These are phyloP conservation scores for Sugiyamaella smithiae DNA, from an alignment of 805 yeast genomes.

Conservation along the genomic window DNA sequence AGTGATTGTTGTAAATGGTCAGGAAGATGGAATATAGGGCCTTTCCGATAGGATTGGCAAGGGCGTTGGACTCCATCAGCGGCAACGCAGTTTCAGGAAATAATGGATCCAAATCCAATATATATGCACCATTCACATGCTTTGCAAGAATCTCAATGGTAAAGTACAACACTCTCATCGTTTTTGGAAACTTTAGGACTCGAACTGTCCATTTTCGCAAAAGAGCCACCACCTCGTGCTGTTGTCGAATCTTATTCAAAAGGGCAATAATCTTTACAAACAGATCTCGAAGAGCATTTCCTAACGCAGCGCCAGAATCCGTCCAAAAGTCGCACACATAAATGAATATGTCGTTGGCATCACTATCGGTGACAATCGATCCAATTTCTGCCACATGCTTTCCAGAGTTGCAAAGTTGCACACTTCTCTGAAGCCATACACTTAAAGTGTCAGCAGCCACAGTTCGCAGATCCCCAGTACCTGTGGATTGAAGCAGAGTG, in stretches of 20 bases:
- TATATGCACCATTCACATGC: constrained; percentile 42
- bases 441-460: constrained; percentile 57
- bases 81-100: constrained; percentile 49
- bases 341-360: constrained; percentile 27
- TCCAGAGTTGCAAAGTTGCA: constrained; percentile 36
- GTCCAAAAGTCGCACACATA: constrained; percentile 68
- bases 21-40: constrained; percentile 23
- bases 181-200: constrained; percentile 44
- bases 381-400: constrained; percentile 20
- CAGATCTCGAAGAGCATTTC: constrained; percentile 64
- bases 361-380: constrained; percentile 19
- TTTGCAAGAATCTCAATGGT: constrained; percentile 55
- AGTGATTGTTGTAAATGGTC: constrained; percentile 3
- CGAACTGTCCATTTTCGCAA: constrained; percentile 44
- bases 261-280: constrained; percentile 52
- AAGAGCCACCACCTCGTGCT: constrained; percentile 17
- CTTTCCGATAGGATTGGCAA: constrained; percentile 53
- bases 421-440: constrained; percentile 60
- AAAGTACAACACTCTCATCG: constrained; percentile 60
- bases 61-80: constrained; percentile 53
- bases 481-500: constrained; percentile 35
- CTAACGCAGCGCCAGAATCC: constrained; percentile 66
- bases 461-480: constrained; percentile 40
- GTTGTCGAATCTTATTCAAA: constrained; percentile 30
- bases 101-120: constrained; percentile 44